Conservation (phyloP, 1,284 basidiomycete species). For the Apiotrichum gracile region DNA sequence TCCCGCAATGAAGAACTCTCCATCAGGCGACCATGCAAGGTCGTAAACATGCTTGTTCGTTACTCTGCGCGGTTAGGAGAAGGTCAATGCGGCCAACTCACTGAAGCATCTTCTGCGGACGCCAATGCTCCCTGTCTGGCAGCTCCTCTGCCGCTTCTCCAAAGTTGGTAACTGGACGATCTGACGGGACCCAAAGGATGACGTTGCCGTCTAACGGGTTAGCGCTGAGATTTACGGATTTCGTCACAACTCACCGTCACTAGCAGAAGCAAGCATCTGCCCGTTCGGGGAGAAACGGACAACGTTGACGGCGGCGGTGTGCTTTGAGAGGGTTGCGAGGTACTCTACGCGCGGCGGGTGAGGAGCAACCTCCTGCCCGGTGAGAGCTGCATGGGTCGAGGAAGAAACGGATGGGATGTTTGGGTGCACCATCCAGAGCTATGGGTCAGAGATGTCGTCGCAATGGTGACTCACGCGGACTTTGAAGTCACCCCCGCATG, state of each 20-base stretch:
- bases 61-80: constrained; percentile 31
- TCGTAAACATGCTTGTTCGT: constrained; percentile 95
- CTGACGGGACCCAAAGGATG: constrained; percentile 85
- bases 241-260: constrained; percentile 83
- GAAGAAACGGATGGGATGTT: constrained; percentile 63
- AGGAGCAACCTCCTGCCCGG: constrained; percentile 48
- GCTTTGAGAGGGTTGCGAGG: constrained; percentile 84
- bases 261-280: constrained; percentile 86
- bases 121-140: constrained; percentile 93
- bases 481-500: constrained; percentile 94
- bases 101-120: constrained; percentile 81
- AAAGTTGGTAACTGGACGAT: constrained; percentile 66
- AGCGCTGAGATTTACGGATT: background rate
- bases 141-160: constrained; percentile 75
- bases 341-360: constrained; percentile 91
- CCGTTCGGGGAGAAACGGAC: constrained; percentile 94
- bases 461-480: constrained; percentile 65
- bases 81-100: constrained; percentile 42
- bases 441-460: background rate
- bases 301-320: constrained; percentile 93
- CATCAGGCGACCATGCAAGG: constrained; percentile 92
- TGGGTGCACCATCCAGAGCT: constrained; percentile 94
- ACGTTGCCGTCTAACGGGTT: constrained; percentile 78
- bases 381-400: constrained; percentile 54
- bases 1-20: constrained; percentile 87